These are phyloP conservation scores for Sedum album DNA, from an alignment of 164 flowering plant species.

Conservation along the genomic window DNA sequence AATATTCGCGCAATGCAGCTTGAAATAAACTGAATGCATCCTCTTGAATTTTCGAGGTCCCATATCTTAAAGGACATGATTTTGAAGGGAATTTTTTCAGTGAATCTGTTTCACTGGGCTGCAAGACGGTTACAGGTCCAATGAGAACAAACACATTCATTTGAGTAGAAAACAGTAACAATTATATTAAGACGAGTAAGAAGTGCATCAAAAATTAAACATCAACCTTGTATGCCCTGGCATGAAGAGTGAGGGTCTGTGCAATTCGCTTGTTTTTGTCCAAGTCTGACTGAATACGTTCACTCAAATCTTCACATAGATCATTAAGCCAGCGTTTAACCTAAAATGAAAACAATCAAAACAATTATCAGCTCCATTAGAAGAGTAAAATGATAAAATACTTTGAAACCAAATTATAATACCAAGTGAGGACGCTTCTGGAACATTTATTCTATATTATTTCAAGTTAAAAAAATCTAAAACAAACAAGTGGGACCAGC, in stretches of 20 bases:
- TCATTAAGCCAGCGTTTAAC: constrained; percentile 83
- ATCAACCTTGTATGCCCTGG: constrained; percentile 60
- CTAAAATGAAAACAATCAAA: constrained; percentile 21
- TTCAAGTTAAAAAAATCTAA: background rate
- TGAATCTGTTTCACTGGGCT: constrained; percentile 55
- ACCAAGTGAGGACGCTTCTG: background rate
- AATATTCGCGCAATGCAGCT: constrained; percentile 69
- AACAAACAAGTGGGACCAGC: background rate
- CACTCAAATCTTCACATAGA: constrained; percentile 81
- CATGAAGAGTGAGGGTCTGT: constrained; percentile 75
- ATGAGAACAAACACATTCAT: constrained; percentile 7
- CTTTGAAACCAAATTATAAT: background rate
- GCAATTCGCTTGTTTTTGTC: constrained; percentile 81
- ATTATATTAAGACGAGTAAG: background rate
- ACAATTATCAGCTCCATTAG: background rate
- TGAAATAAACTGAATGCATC: constrained; percentile 74
- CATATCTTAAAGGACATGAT: constrained; percentile 86
- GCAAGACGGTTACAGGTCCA: constrained; percentile 11
- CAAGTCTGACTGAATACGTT: constrained; percentile 65
- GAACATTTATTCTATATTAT: no score
- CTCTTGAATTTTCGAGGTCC: constrained; percentile 70
- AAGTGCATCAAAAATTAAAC: background rate
- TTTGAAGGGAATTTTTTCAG: constrained; percentile 80
- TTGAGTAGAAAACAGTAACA: background rate
- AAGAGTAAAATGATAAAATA: no score